These are phyloP conservation scores for Phalaenopsis aphrodite DNA, from an alignment of 106 monocot genomes.

Conservation along the genomic window DNA sequence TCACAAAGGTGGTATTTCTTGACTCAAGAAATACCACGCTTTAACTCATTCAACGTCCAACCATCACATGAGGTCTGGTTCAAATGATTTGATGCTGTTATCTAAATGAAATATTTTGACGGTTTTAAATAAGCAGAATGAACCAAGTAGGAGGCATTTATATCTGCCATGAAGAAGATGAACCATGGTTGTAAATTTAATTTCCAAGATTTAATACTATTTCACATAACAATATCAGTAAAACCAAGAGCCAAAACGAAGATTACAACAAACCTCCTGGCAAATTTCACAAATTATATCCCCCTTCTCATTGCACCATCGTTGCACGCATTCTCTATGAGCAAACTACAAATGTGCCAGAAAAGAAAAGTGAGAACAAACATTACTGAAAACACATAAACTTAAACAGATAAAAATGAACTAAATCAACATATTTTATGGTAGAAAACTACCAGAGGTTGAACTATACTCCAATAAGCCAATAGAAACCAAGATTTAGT, in stretches of 20 bases:
- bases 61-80: background rate
- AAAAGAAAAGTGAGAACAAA: conserved; percentile 4
- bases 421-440: background rate
- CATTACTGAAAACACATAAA: background rate
- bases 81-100: background rate
- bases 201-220: background rate
- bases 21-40: background rate
- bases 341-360: conserved; percentile 52
- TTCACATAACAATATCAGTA: background rate
- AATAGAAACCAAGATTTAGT: background rate
- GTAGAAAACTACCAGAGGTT: background rate
- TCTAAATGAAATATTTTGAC: background rate
- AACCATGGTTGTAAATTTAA: background rate
- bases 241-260: background rate
- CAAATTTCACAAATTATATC: conserved; percentile 93
- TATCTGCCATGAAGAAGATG: background rate
- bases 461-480: background rate
- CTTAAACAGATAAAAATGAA: background rate
- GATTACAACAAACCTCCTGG: conserved; percentile 56
- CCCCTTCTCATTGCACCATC: conserved; percentile 96
- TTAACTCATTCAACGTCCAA: background rate
- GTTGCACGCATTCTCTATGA: conserved; percentile 76
- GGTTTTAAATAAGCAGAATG: background rate
- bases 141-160: background rate
- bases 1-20: background rate